Evolutionary conservation across 73 alveolate species (phyloP).

Genomic region (Paramecium octaurelia): DNA sequence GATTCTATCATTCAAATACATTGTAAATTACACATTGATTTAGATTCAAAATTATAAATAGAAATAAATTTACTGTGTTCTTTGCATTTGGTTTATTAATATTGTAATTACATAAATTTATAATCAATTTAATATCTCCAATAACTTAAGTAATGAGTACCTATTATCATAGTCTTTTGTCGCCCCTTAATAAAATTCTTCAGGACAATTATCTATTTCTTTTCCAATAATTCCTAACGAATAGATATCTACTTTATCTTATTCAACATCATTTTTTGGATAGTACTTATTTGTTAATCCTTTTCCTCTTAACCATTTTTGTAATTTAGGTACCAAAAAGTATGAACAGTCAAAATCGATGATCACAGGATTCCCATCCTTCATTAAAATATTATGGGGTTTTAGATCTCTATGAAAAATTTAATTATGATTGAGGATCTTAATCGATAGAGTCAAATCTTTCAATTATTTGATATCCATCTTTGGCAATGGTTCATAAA

Average conservation of each 20-base stretch:
- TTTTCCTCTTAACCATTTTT: not conserved
- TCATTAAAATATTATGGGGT: not conserved
- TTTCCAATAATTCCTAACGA: not conserved
- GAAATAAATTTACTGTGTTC: not conserved
- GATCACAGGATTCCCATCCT: not conserved
- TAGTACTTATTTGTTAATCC: not conserved
- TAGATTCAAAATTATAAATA: slow-evolving; percentile 25
- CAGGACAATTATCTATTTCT: not conserved
- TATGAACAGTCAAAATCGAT: not conserved
- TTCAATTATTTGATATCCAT: not conserved
- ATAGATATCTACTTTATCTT: not conserved
- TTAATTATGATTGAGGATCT: not conserved
- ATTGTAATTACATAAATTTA: not conserved
- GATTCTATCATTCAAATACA: not conserved
- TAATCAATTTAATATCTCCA: not conserved
- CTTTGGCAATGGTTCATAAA: not conserved
- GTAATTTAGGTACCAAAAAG: not conserved
- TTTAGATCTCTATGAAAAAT: not conserved
- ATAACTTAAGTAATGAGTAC: not conserved
- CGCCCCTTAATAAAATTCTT: not conserved
- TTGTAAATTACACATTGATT: not conserved
- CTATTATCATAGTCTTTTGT: not conserved
- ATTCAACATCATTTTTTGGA: not conserved
- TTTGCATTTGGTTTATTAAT: not conserved
- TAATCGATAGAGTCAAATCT: not conserved